Evolutionary conservation across 306 rosid species (phyloP).

Genomic region (Oemleria cerasiformis): DNA sequence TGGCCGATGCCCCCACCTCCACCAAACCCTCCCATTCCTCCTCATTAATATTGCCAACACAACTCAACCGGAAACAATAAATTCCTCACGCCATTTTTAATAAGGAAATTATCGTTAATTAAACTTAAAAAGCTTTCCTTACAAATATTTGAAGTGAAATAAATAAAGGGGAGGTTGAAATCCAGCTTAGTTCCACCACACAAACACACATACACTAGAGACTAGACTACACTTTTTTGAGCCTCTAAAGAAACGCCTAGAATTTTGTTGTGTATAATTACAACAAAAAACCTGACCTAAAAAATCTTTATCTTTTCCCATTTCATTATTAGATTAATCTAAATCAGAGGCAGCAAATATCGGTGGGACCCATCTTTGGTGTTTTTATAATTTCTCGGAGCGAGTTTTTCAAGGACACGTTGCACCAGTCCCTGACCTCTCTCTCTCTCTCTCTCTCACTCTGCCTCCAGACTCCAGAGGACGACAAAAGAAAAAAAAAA

Average conservation of each 20-base stretch:
- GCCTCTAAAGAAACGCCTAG: not conserved
- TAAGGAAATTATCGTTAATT: too few relatives aligned
- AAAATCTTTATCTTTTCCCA: not conserved
- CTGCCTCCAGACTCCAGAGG: not conserved
- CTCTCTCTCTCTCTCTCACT: not conserved
- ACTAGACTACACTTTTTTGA: not conserved
- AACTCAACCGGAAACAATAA: too few relatives aligned
- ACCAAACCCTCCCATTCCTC: not conserved
- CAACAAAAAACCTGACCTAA: not conserved
- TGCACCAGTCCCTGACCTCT: constrained; percentile 2
- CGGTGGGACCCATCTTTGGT: not conserved
- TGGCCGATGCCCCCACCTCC: too few relatives aligned
- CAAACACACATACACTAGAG: too few relatives aligned
- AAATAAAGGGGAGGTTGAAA: too few relatives aligned
- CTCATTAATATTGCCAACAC: not conserved
- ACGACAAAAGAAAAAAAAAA: not conserved
- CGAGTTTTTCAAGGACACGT: constrained; percentile 3
- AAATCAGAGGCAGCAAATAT: not conserved
- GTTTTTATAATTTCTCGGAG: not conserved
- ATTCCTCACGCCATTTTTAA: too few relatives aligned
- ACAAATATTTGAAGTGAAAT: not conserved
- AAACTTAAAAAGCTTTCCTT: too few relatives aligned
- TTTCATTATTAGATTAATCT: not conserved
- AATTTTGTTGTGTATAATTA: not conserved
- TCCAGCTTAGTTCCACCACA: not conserved